Evolutionary conservation across 768 basidiomycete species (phyloP).

Genomic region (Amanita pseudoporphyria): DNA sequence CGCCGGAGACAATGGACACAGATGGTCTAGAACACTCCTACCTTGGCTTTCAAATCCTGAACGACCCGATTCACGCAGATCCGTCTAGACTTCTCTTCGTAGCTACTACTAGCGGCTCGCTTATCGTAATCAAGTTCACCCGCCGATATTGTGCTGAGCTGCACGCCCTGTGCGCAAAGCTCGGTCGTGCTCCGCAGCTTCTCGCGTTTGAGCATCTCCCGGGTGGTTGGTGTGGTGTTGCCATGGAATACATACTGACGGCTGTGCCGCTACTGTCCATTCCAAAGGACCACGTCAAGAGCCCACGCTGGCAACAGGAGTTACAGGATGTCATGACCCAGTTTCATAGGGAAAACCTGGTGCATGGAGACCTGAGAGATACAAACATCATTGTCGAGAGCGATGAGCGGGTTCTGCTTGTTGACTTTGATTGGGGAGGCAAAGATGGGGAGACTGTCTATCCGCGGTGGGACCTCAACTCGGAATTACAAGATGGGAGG

Average conservation of each 20-base stretch:
- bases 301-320: not conserved
- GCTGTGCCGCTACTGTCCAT: not conserved
- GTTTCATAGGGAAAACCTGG: conserved; percentile 12
- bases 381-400: conserved; percentile 14
- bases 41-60: conserved; percentile 6
- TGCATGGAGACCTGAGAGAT: conserved; percentile 17
- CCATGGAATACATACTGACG: conserved; percentile 13
- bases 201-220: conserved; percentile 14
- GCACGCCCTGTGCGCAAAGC: conserved; percentile 13
- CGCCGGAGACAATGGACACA: conserved; percentile 1
- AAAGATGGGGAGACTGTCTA: conserved; percentile 11
- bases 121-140: conserved; percentile 14
- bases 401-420: conserved; percentile 3
- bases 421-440: conserved; percentile 20
- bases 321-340: conserved; percentile 3
- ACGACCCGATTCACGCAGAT: not conserved
- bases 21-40: conserved; percentile 1
- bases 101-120: not conserved
- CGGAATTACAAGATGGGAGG: conserved; percentile 8
- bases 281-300: not conserved
- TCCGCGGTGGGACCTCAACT: conserved; percentile 10
- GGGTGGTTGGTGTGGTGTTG: conserved; percentile 17
- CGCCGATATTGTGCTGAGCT: conserved; percentile 11
- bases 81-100: conserved; percentile 6
- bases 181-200: conserved; percentile 14